phyloP scores from a whole-genome alignment of 495 filamentous ascomycete genomes.

The Xylaria curta region DNA sequence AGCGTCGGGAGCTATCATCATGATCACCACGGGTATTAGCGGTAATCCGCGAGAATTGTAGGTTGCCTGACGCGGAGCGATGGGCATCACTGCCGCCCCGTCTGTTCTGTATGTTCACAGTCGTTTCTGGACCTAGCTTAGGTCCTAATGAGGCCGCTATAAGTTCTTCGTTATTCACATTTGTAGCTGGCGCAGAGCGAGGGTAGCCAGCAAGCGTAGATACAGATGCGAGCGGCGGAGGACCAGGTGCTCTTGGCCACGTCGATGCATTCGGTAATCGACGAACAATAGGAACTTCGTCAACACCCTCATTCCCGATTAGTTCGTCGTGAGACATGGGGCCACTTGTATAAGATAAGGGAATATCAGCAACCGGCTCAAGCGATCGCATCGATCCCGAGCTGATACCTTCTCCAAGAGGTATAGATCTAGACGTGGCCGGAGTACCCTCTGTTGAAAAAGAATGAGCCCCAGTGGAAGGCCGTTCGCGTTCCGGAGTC shows the following conservation, averaged over 20 bases:
- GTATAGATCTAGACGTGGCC: conserved; percentile 31
- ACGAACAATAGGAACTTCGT: conserved; percentile 33
- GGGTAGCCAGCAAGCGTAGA: conserved; percentile 44
- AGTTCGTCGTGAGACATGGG: conserved; percentile 31
- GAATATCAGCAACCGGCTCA: conserved; percentile 35
- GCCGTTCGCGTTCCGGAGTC: conserved; percentile 30
- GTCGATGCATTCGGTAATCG: conserved; percentile 51
- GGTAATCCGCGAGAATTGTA: conserved; percentile 42
- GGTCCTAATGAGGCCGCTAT: conserved; percentile 42
- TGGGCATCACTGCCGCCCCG: conserved; percentile 30
- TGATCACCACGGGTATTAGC: conserved; percentile 32
- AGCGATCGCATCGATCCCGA: conserved; percentile 33
- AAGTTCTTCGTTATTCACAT: conserved; percentile 36
- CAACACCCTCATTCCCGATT: conserved; percentile 21
- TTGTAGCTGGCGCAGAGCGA: conserved; percentile 48
- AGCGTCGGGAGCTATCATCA: conserved; percentile 27
- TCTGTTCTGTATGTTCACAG: conserved; percentile 35
- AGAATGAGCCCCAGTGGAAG: conserved; percentile 27
- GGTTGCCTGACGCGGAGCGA: conserved; percentile 41
- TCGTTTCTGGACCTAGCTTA: conserved; percentile 40
- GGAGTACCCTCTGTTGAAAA: conserved; percentile 33
- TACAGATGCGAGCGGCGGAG: conserved; percentile 23
- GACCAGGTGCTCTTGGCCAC: conserved; percentile 49
- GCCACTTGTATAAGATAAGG: conserved; percentile 25
- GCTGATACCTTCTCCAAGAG: conserved; percentile 20